Base-by-base conservation (phyloP, 805 yeast genomes). In the Debaryomyces maramus region DNA sequence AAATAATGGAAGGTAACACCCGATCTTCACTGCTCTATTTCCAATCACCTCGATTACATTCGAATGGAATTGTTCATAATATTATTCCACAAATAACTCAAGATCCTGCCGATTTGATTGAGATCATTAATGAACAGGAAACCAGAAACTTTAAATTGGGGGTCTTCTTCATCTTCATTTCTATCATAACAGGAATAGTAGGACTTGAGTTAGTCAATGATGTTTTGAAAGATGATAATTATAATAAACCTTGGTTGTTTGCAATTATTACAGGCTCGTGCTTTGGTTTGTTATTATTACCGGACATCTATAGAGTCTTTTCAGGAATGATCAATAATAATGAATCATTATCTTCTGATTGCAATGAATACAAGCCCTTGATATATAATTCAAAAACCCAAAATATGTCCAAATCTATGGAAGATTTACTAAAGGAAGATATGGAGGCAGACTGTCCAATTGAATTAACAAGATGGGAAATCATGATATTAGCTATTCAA, bases 151-250 rank as follows among this genome's bases (percentile, higher is more conserved):
- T 71, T 64, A 46, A 56, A n/a, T 56, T 63, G 15, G 83, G 83
- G 1, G 51, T 73, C 4, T 23, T 67, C 6, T 56, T 73, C 24
- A 56, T 77, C 23, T 51, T 67, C 7, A 36, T 73, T 3, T 72
- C 75, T 1, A 63, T 77, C 6, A 40, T 59, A 6, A 63, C 77
- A 0, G 77, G 81, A 80, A 65, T 77, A 26, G 39, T 65, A 3
- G 77, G 80, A 0, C 58, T 73, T 14, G 80, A 77, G 45, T 44
- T 77, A 45, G 73, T 73, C 32, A 77, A 75, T 44, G 52, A 61
- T 4, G 72, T 75, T n/a, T 55, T 76, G 43, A 77, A 77, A 43
- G 72, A 70, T 20, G 73, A 66, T 17, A 67, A 65, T 9, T 77
- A 69, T 48, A 65, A 60, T 24, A 78, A 76, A 43, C 82, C 83